A percentile compares a stretch with the other conserved stretches of the same genome.
phyloP scores from a whole-genome alignment of 1,284 basidiomycete species.

The Malassezia obtusa region DNA sequence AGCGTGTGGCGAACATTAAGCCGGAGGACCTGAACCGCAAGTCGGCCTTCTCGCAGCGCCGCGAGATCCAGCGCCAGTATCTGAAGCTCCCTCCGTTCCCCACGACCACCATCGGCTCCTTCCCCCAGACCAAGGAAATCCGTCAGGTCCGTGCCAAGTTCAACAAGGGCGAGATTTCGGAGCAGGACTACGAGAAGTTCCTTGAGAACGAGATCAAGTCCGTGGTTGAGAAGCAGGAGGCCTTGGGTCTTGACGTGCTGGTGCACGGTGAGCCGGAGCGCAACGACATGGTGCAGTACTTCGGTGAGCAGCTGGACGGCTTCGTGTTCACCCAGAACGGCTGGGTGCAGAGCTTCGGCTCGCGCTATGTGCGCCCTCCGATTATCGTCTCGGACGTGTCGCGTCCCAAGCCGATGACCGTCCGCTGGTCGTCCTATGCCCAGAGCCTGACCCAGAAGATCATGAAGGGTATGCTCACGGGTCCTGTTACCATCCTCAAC shows the following conservation, averaged over 20 bases:
- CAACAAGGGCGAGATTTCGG: conserved; percentile 80
- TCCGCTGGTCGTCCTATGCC: conserved; percentile 92
- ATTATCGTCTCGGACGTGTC: conserved; percentile 98
- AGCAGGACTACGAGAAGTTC: conserved; percentile 88
- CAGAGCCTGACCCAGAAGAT: conserved; percentile 87
- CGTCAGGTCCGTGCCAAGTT: conserved; percentile 50
- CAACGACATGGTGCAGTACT: conserved; percentile 99
- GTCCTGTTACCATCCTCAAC: conserved; percentile 72
- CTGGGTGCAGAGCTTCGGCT: conserved; percentile 91
- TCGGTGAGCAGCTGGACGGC: conserved; percentile 88
- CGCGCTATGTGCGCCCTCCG: conserved; percentile 92
- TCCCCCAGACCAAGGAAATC: conserved; percentile 95
- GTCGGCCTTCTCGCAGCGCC: conserved; percentile 77
- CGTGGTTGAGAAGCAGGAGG: conserved; percentile 94
- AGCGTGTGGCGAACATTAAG: conserved; percentile 85
- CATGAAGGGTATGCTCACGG: conserved; percentile 98
- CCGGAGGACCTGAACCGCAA: conserved; percentile 79
- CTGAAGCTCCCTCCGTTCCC: conserved; percentile 93
- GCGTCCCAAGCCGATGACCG: conserved; percentile 85
- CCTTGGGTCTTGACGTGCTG: conserved; percentile 86
- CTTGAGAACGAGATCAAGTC: conserved; percentile 94
- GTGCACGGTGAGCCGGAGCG: conserved; percentile 99
- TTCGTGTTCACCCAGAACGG: conserved; percentile 97
- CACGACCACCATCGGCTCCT: conserved; percentile 96
- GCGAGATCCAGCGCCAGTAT: conserved; percentile 78